Evolutionary conservation across 2,329 filamentous ascomycete genomes (phyloP).

Genomic region (Sporothrix pseudoabietina): DNA sequence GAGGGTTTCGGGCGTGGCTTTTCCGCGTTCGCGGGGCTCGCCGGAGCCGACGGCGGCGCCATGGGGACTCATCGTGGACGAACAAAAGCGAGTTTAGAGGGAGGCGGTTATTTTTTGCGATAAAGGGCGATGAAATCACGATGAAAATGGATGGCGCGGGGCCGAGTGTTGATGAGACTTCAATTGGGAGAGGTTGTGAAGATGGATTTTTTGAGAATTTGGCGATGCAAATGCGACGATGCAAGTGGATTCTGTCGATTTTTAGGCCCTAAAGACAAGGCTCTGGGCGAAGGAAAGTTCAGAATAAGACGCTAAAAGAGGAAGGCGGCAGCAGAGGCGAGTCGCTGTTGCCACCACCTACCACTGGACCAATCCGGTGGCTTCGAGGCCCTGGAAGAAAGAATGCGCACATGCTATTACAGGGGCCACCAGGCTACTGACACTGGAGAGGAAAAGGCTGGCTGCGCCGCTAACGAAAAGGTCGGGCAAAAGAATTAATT

Average conservation of each 20-base stretch:
- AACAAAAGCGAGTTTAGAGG: too few species aligned
- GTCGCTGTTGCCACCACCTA: not conserved
- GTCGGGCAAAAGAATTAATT: not conserved
- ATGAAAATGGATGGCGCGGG: constrained; percentile 20
- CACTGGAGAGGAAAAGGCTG: not conserved
- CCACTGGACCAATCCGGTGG: not conserved
- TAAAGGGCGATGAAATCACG: constrained; percentile 25
- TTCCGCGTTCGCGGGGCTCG: constrained; percentile 68
- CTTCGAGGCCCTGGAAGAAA: not conserved
- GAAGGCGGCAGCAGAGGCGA: constrained; percentile 8
- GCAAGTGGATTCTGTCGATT: constrained; percentile 1
- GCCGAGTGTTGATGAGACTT: constrained; percentile 26
- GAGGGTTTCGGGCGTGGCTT: constrained; percentile 82
- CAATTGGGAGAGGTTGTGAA: not conserved
- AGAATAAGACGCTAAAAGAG: constrained; percentile 5
- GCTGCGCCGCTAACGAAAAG: constrained; percentile 2
- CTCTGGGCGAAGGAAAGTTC: not conserved
- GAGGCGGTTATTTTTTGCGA: not conserved
- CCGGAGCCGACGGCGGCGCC: constrained; percentile 57
- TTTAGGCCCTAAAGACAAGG: constrained; percentile 11
- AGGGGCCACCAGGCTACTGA: not conserved
- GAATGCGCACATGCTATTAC: not conserved
- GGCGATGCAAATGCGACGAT: constrained; percentile 20
- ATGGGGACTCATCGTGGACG: constrained; percentile 48
- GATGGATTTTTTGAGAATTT: not conserved